Evolutionary conservation across 2,329 filamentous ascomycete species (phyloP).

Genomic region (Beauveria sp.): DNA sequence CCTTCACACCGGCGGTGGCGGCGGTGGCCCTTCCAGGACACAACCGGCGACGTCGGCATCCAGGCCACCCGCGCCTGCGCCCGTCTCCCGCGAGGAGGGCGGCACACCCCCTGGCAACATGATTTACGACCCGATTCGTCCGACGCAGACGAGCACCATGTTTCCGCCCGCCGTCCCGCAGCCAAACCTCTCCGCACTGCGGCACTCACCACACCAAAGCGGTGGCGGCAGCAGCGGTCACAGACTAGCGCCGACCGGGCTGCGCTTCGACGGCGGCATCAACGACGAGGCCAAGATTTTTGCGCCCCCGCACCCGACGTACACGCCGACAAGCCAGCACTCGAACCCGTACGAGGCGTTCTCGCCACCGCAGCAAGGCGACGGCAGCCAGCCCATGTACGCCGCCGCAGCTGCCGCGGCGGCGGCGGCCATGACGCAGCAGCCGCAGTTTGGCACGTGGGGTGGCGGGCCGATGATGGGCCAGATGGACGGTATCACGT

Average conservation of each 20-base stretch:
- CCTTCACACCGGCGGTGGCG: neutral
- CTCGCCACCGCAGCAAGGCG: slow-evolving; percentile 31
- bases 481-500: slow-evolving; percentile 52
- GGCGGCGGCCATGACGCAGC: slow-evolving; percentile 9
- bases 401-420: slow-evolving; percentile 18
- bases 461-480: slow-evolving; percentile 21
- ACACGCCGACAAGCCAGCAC: slow-evolving; percentile 34
- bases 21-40: neutral
- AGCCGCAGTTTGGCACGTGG: slow-evolving; percentile 19
- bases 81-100: slow-evolving; percentile 23
- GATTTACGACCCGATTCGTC: slow-evolving; percentile 53
- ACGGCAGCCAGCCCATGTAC: slow-evolving; percentile 19
- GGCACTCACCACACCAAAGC: slow-evolving; percentile 32
- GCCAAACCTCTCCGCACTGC: slow-evolving; percentile 38
- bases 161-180: slow-evolving; percentile 44
- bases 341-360: slow-evolving; percentile 32
- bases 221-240: slow-evolving; percentile 18
- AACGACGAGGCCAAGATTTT: slow-evolving; percentile 27
- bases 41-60: neutral
- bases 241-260: slow-evolving; percentile 15
- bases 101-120: slow-evolving; percentile 50
- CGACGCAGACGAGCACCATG: slow-evolving; percentile 41
- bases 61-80: neutral
- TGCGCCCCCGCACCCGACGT: slow-evolving; percentile 21
- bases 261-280: slow-evolving; percentile 18